These are phyloP conservation scores for Discostella pseudostelligera DNA, from an alignment of 108 stramenopile species.

Conservation along the genomic window DNA sequence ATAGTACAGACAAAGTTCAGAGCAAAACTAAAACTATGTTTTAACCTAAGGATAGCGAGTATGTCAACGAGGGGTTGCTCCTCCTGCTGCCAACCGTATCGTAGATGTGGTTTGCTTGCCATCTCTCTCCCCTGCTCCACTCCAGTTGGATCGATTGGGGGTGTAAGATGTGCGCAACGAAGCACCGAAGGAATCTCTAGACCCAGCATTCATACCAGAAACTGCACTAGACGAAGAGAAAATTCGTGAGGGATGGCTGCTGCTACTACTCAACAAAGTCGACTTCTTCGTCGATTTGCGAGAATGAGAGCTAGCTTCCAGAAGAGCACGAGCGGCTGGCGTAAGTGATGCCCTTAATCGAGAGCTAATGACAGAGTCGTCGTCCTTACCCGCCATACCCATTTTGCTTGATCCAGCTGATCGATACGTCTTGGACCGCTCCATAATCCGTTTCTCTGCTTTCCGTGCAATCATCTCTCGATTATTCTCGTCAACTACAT, in stretches of 20 bases:
- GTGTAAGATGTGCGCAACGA: slow-evolving; percentile 43
- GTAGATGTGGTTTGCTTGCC: slow-evolving; percentile 4
- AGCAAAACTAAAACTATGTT: background rate
- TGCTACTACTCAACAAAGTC: background rate
- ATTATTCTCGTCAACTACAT: slow-evolving; percentile 32
- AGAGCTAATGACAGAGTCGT: slow-evolving; percentile 3
- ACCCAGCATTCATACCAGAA: slow-evolving; percentile 21
- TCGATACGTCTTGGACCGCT: slow-evolving; percentile 31
- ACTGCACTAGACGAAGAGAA: slow-evolving; percentile 18
- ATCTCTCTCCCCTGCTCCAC: background rate
- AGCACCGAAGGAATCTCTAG: slow-evolving; percentile 40
- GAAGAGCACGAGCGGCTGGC: slow-evolving; percentile 52
- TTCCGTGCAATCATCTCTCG: slow-evolving; percentile 34
- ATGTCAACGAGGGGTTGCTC: slow-evolving; percentile 39
- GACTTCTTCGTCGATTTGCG: slow-evolving; percentile 1
- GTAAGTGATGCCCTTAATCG: slow-evolving; percentile 30
- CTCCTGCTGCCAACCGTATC: slow-evolving; percentile 25
- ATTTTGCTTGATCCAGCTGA: slow-evolving; percentile 17
- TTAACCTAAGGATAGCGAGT: no score
- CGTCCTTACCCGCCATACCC: slow-evolving; percentile 1
- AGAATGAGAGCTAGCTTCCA: slow-evolving; percentile 29
- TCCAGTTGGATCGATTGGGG: slow-evolving; percentile 13
- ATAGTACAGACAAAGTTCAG: background rate
- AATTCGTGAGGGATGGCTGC: slow-evolving; percentile 24
- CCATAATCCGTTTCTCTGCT: slow-evolving; percentile 27